Evolutionary conservation across 805 yeast genomes (phyloP), one percentile per base, ranked within the genome.

Genomic region (Ogataea chonburiensis): DNA sequence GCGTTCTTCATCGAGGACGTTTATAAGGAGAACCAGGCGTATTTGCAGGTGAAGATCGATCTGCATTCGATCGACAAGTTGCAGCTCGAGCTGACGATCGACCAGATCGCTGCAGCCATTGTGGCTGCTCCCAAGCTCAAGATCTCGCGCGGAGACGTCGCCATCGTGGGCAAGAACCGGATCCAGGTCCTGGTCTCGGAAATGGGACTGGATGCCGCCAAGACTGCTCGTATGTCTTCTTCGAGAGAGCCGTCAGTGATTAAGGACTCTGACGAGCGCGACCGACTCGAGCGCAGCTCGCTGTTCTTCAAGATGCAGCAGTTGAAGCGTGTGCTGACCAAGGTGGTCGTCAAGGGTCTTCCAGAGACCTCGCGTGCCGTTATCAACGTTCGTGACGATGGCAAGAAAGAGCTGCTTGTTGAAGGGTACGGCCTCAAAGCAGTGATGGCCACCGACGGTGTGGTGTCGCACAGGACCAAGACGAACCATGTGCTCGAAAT

Each of bases 391-490:
- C 75, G 79, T 46, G 93, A 86, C 57, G 85, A 84, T 58, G 81
- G 83, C 50, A 84, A 79, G 60, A 86, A 87, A 60, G 98, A 93
- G 65, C 68, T 93, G 46, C 73, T 93, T 52, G 98, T 93, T 31
- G 99, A 93, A 73, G 99, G 99, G 24, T 93, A 93, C 57, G 99
- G 99, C 21, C 68, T 93, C 48, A 85, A 88, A 54, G 87, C 86
- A 32, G 99, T 93, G 35, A 93, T 93, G 98, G 79, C 87, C 43
- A 91, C 98, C 2, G 98, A 93, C 58, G 99, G 99, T 67, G 87
- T 93, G 33, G 69, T 91, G 26, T 96, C 98, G 5, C 69, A 81
- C 16, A 80, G 79, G 59, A 91, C 98, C 0, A 70, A 71, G 41
- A 91, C 98, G 9, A 93, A 93, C 60, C 99, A 93, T 64, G 80